Evolutionary conservation across 2,329 filamentous ascomycete genomes (phyloP).

Genomic region (Cyphellophora attinorum): DNA sequence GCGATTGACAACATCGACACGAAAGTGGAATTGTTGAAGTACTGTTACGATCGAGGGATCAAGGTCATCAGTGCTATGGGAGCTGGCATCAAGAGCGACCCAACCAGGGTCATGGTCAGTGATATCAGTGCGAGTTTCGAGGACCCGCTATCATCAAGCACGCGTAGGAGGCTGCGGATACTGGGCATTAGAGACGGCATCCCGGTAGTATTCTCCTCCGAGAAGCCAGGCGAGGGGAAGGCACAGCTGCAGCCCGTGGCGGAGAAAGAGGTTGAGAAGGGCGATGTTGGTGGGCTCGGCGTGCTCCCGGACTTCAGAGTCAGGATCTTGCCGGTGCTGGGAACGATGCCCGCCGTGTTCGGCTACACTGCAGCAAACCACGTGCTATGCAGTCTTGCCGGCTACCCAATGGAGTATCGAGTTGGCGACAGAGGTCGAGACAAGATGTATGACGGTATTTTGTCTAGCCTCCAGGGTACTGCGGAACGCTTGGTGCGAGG

Average conservation of each 20-base stretch:
- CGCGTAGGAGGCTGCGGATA: slow-evolving; percentile 65
- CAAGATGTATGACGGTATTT: slow-evolving; percentile 82
- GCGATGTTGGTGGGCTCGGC: slow-evolving; percentile 74
- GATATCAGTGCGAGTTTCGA: slow-evolving; percentile 85
- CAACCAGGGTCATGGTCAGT: slow-evolving; percentile 76
- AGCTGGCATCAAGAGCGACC: slow-evolving; percentile 83
- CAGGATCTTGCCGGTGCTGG: slow-evolving; percentile 86
- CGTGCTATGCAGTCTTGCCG: slow-evolving; percentile 69
- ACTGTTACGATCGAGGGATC: slow-evolving; percentile 68
- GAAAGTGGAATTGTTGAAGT: slow-evolving; percentile 82
- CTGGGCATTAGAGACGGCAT: slow-evolving; percentile 76
- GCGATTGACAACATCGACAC: slow-evolving; percentile 98
- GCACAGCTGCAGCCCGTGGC: slow-evolving; percentile 77
- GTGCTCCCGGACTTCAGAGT: slow-evolving; percentile 88
- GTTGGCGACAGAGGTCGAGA: slow-evolving; percentile 70
- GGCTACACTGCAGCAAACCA: slow-evolving; percentile 88
- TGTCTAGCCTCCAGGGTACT: slow-evolving; percentile 62
- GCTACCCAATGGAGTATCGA: slow-evolving; percentile 75
- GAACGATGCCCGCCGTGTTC: slow-evolving; percentile 96
- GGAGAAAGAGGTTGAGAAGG: slow-evolving; percentile 81
- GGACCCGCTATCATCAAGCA: slow-evolving; percentile 78
- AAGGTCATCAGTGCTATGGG: slow-evolving; percentile 93
- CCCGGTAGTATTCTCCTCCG: slow-evolving; percentile 83
- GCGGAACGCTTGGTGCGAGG: slow-evolving; percentile 64
- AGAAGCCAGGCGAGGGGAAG: slow-evolving; percentile 83